These are phyloP conservation scores for Calonectria pseudoreteaudii DNA, from an alignment of 2,329 filamentous ascomycete species.

Conservation along the genomic window DNA sequence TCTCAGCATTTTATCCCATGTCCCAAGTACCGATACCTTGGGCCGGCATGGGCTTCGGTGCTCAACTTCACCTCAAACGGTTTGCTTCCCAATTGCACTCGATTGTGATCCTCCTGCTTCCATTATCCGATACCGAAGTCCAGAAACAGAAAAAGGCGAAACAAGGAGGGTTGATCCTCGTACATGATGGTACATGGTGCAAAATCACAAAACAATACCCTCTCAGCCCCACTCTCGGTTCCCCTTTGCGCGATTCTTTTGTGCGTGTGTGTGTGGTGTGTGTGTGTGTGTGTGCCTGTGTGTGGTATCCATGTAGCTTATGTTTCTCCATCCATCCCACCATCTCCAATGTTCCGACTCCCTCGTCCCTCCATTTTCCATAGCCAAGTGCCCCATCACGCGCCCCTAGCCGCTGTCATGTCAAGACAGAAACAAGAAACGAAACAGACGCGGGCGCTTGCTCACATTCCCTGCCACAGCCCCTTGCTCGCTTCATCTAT, in stretches of 20 bases:
- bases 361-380: conserved; percentile 8
- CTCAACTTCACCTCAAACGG: conserved; percentile 18
- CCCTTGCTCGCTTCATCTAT: conserved; percentile 30
- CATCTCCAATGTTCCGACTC: conserved; percentile 4
- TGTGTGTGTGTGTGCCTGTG: conserved; percentile 6
- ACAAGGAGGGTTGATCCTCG: conserved; percentile 3
- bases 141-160: conserved; percentile 8
- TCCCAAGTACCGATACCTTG: conserved; percentile 40
- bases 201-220: conserved; percentile 14
- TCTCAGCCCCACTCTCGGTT: conserved; percentile 6
- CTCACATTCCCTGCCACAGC: conserved; percentile 25
- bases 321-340: conserved; percentile 20
- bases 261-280: conserved; percentile 8
- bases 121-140: not conserved
- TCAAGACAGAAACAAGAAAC: conserved; percentile 41
- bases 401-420: conserved; percentile 39
- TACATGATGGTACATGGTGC: not conserved
- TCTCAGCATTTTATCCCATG: conserved; percentile 3
- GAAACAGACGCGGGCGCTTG: conserved; percentile 45
- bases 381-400: conserved; percentile 13
- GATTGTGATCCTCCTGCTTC: not conserved
- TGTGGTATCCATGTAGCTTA: conserved; percentile 12
- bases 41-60: conserved; percentile 26
- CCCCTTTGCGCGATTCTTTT: conserved; percentile 3
- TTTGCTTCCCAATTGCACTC: conserved; percentile 8